Evolutionary conservation across 139 green algal species (phyloP).

Genomic region (Microglena sp.): DNA sequence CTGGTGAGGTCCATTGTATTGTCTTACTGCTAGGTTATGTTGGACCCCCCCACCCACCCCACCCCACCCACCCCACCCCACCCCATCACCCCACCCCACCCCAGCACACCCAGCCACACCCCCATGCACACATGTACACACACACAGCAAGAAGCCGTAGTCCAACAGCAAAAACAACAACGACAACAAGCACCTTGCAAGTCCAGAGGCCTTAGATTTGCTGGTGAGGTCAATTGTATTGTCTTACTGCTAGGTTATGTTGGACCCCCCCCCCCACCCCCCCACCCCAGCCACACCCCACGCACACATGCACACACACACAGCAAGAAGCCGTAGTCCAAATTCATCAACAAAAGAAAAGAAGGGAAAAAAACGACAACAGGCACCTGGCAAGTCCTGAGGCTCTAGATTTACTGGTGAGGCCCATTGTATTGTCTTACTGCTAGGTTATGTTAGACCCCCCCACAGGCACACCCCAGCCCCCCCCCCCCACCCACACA

Average conservation of each 20-base stretch:
- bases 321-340: slow-evolving; percentile 82
- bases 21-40: too few species aligned
- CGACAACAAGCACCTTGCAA: slow-evolving; percentile 93
- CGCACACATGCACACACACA: slow-evolving; percentile 33
- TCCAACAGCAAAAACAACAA: slow-evolving; percentile 84
- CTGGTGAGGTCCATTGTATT: slow-evolving; percentile 27
- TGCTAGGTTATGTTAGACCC: too few species aligned
- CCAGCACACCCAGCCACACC: too few species aligned
- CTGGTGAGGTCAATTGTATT: slow-evolving; percentile 2
- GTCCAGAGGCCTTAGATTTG: slow-evolving; percentile 78
- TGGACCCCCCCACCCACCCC: too few species aligned
- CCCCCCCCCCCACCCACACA: too few species aligned
- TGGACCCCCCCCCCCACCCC: too few species aligned
- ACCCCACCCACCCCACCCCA: too few species aligned
- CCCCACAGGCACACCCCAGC: too few species aligned
- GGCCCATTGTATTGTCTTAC: neutral
- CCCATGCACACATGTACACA: too few species aligned
- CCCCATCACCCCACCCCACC: too few species aligned
- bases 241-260: neutral
- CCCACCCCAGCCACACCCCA: neutral
- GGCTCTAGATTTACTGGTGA: slow-evolving; percentile 83
- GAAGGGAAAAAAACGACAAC: slow-evolving; percentile 90
- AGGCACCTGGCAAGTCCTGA: slow-evolving; percentile 88
- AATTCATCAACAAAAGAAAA: too few species aligned
- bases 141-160: slow-evolving; percentile 84